Base-by-base conservation (phyloP, 2,329 filamentous ascomycete genomes). In the Hirsutella minnesotensis region DNA sequence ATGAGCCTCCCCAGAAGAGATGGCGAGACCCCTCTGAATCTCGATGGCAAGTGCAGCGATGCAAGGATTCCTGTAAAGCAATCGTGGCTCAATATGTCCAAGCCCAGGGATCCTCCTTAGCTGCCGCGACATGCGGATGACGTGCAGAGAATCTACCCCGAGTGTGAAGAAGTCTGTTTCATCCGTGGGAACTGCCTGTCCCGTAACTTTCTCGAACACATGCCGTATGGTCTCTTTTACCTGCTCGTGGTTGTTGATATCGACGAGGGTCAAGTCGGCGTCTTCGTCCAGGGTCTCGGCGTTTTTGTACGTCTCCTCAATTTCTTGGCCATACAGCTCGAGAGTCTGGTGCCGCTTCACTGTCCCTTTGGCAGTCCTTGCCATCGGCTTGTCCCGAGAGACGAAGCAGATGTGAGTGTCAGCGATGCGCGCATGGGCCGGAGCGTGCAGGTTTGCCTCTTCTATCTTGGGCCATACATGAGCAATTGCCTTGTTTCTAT, bases 271-370 rank as follows among this genome's bases (percentile, higher is more conserved):
- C 7, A 5, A n/a, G 13, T 5, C 9, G 10, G 27, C 10, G 4
- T 9, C 24, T 9, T 18, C n/a, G 13, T 31, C 15, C 10, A 18
- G 4, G 13, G 12, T 10, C 20, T 40, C 38, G 15, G 38, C 24
- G 10, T 39, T n/a, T 35, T 41, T 18, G 16, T 47, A 53, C 0
- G 50, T 16, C 3, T 9, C 30, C 9, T 48, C 41, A 10, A 50
- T 21, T 9, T 51, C 44, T 1, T 39, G 16, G 2, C 24, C 20
- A 18, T 55, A 51, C 9, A 31, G 8, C 1, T 43, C 39, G n/a
- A 52, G 15, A 0, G 50, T 51, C 18, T 39, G 13, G 8, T 44
- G 46, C 3, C 52, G 45, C 27, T 46, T 42, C 5, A 46, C 19
- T 9, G 41, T 46, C 7, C 45, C 45, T 20, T 47, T 47, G 4